Conservation (phyloP, 257 asterid genomes). For the Solanum rostratum region DNA sequence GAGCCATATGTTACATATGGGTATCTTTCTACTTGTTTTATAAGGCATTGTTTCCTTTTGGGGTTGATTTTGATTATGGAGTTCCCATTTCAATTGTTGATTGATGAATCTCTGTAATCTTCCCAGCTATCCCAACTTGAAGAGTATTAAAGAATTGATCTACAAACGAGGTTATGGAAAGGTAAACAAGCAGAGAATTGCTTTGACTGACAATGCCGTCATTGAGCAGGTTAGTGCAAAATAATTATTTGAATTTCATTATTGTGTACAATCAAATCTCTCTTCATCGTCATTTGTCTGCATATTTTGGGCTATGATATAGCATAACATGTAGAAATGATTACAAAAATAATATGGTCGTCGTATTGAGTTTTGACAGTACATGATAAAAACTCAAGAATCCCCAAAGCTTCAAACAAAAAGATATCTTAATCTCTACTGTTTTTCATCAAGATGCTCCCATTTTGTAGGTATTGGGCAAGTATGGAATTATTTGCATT, state of each 20-base stretch:
- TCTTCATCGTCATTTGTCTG: background rate
- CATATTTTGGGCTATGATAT: background rate
- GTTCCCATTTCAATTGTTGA: background rate
- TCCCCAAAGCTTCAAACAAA: background rate
- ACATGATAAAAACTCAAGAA: background rate
- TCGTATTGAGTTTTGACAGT: background rate
- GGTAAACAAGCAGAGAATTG: constrained; percentile 58
- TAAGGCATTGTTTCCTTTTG: background rate
- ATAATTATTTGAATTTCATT: background rate
- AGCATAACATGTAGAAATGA: background rate
- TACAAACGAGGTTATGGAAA: constrained; percentile 74
- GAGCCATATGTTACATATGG: constrained; percentile 80
- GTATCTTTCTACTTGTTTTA: constrained; percentile 1
- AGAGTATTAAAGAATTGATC: constrained; percentile 53
- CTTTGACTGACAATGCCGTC: constrained; percentile 57
- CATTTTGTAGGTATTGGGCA: constrained; percentile 25
- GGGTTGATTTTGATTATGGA: background rate
- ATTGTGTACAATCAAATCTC: background rate
- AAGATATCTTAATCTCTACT: background rate
- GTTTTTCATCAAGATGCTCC: background rate
- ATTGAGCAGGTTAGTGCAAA: constrained; percentile 40
- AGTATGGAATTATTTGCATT: constrained; percentile 34
- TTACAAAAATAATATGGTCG: background rate
- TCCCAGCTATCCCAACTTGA: constrained; percentile 55
- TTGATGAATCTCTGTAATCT: background rate